These are phyloP conservation scores for Fusarium sambucinum DNA, from an alignment of 2,329 filamentous ascomycete species.

Conservation along the genomic window DNA sequence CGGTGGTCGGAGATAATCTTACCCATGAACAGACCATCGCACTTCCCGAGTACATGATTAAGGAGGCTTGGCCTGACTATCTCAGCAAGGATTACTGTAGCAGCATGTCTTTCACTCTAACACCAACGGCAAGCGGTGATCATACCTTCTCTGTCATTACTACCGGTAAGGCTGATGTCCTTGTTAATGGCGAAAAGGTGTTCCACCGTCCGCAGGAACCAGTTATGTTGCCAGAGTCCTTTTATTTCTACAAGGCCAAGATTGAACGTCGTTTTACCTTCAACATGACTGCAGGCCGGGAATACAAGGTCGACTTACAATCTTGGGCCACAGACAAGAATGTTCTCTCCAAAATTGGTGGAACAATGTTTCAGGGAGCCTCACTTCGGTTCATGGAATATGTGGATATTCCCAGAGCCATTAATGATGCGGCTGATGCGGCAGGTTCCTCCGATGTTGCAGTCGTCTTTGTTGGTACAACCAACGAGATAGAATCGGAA, in stretches of 20 bases:
- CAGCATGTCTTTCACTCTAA: background rate
- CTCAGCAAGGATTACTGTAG: background rate
- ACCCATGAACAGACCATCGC: background rate
- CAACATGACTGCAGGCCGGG: background rate
- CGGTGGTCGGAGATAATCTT: background rate
- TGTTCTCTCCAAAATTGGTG: background rate
- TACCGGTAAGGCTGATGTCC: background rate
- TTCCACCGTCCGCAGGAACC: constrained; percentile 1
- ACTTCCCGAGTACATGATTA: constrained; percentile 12
- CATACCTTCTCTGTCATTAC: constrained; percentile 5
- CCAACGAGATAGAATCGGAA: constrained; percentile 14
- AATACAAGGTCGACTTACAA: background rate
- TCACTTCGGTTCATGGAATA: constrained; percentile 14
- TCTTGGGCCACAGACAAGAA: constrained; percentile 11
- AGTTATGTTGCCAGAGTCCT: background rate
- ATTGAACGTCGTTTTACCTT: constrained; percentile 6
- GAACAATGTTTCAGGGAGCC: constrained; percentile 16
- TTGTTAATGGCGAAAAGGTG: background rate
- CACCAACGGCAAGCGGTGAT: background rate
- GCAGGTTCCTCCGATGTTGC: background rate
- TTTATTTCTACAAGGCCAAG: constrained; percentile 21
- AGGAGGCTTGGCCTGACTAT: constrained; percentile 4
- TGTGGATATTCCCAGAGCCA: background rate
- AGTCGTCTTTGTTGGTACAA: constrained; percentile 4
- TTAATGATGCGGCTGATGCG: background rate